A percentile compares a stretch with the other conserved stretches of the same genome.
Conservation (phyloP, 305 asterid species). For the Fraxinus baroniana region DNA sequence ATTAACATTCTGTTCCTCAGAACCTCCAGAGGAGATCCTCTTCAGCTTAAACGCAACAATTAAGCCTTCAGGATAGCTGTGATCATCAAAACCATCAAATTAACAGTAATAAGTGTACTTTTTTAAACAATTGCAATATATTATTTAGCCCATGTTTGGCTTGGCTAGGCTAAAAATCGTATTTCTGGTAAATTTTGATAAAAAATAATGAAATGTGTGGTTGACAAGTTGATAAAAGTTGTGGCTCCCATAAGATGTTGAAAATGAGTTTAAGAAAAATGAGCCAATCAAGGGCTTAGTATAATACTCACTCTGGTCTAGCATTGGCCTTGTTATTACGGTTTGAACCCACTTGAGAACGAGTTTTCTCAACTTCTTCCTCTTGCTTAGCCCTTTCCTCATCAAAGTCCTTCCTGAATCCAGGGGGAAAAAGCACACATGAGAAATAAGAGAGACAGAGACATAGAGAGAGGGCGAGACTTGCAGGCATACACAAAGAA, state of each 20-base stretch:
- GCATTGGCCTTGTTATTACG: slow-evolving; percentile 47
- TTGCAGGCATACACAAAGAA: neutral
- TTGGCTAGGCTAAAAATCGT: neutral
- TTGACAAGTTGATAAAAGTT: neutral
- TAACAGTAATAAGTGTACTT: slow-evolving; percentile 10
- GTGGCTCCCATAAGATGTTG: neutral
- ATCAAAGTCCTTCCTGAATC: slow-evolving; percentile 71
- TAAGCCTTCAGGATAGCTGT: slow-evolving; percentile 88
- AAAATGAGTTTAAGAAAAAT: neutral
- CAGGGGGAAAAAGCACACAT: neutral
- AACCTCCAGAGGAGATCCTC: slow-evolving; percentile 43
- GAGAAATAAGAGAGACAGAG: neutral
- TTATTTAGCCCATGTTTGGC: neutral
- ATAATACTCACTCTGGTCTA: slow-evolving; percentile 62
- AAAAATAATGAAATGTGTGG: neutral
- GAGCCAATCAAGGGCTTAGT: neutral
- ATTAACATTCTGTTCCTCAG: slow-evolving; percentile 42
- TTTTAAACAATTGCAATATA: slow-evolving; percentile 4
- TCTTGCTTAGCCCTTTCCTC: slow-evolving; percentile 72
- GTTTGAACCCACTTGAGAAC: slow-evolving; percentile 44
- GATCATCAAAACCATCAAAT: slow-evolving; percentile 24
- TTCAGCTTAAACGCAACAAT: slow-evolving; percentile 78
- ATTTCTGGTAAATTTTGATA: neutral
- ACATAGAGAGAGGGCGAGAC: neutral
- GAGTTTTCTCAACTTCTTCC: slow-evolving; percentile 48